Evolutionary conservation across 2,329 filamentous ascomycete genomes (phyloP).

Genomic region (Zymoseptoria pseudotritici): DNA sequence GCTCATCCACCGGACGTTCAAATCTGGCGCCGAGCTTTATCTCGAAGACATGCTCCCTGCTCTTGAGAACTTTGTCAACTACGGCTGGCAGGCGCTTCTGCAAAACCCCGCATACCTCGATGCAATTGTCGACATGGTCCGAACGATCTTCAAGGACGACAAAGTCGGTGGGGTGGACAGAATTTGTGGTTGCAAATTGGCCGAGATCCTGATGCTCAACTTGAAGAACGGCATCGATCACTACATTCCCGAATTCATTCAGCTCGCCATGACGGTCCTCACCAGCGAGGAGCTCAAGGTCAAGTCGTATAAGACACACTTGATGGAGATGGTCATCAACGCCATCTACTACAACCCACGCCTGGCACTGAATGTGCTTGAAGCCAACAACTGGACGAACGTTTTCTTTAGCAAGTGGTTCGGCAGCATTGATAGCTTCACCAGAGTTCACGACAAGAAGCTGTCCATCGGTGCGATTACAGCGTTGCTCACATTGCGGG

Average conservation of each 20-base stretch:
- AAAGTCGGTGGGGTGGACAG: constrained; percentile 90
- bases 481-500: constrained; percentile 69
- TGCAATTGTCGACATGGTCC: constrained; percentile 87
- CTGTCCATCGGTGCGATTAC: constrained; percentile 91
- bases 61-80: constrained; percentile 95
- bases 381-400: constrained; percentile 89
- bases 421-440: constrained; percentile 87
- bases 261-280: constrained; percentile 79
- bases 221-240: constrained; percentile 81
- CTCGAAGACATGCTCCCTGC: constrained; percentile 98
- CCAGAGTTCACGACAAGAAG: constrained; percentile 96
- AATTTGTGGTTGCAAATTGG: constrained; percentile 95
- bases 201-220: constrained; percentile 94
- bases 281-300: constrained; percentile 70
- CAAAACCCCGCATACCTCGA: constrained; percentile 81
- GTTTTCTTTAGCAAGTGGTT: constrained; percentile 99
- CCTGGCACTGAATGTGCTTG: constrained; percentile 77
- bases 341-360: constrained; percentile 94
- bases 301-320: constrained; percentile 88
- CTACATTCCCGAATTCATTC: constrained; percentile 81
- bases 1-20: constrained; percentile 93
- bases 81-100: constrained; percentile 70
- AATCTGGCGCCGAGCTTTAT: constrained; percentile 92
- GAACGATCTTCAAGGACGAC: constrained; percentile 85
- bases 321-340: constrained; percentile 99